Evolutionary conservation across 2,329 filamentous ascomycete genomes (phyloP), one percentile per base, ranked within the genome.

Genomic region (Penicillium sp.): DNA sequence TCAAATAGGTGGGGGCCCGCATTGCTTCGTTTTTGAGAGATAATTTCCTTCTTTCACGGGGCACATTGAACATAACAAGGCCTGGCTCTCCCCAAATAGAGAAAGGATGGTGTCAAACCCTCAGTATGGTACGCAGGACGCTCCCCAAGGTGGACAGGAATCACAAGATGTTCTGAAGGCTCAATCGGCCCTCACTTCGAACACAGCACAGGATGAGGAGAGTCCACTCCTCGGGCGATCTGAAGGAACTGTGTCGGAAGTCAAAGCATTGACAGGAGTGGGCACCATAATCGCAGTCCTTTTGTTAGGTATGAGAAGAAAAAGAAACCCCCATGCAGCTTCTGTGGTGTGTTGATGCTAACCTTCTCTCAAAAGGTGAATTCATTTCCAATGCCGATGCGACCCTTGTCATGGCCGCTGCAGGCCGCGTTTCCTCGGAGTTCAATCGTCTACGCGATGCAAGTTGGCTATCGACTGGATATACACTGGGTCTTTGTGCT

Each of bases 341-440:
- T n/a, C n/a, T n/a, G n/a, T n/a, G n/a, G n/a, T n/a, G 16, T 6
- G 24, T 7, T n/a, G 3, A 28, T 16, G 23, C n/a, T 34, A 9
- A 34, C 3, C n/a, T 18, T 33, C 10, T 28, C 3, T 11, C 36
- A 19, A 5, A 6, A 78, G 84, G 83, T 10, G 83, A 87, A 13
- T 89, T 91, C 60, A 82, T 89, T 11, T 81, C 83, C 6, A 86
- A 87, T 51, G 81, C 83, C 14, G 88, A 91, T 64, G 73, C 76
- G 0, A 87, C 85, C 1, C 74, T 91, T 0, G 80, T 91, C 0
- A 73, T 91, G 28, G 87, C 88, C 0, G 88, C 87, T 0, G 84
- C 88, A 54, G 81, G 83, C 1, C 76, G 76, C 3, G 85, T 87
- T 48, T 81, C 83, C 0, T 87, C 84, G 9, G 81, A 87, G 50